A percentile compares a stretch with the other conserved stretches of the same genome.
phyloP scores from a whole-genome alignment of 768 basidiomycete species.

The Amylocystis lapponica region DNA sequence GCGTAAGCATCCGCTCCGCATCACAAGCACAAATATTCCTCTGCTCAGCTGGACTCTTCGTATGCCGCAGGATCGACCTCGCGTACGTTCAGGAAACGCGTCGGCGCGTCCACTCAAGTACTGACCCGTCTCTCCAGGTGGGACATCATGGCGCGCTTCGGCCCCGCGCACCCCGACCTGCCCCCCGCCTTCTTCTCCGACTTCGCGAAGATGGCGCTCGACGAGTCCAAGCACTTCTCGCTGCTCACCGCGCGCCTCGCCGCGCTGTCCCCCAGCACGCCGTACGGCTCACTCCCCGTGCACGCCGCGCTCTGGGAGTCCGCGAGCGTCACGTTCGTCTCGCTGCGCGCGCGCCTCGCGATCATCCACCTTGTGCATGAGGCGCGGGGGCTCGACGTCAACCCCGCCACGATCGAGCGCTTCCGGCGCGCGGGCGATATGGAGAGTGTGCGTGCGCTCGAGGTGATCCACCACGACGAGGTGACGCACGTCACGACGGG shows the following conservation, averaged over 20 bases:
- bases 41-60: too few species aligned
- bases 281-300: slow-evolving; percentile 66
- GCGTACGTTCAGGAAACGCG: slow-evolving; percentile 39
- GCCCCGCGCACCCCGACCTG: slow-evolving; percentile 48
- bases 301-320: slow-evolving; percentile 81
- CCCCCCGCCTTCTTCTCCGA: slow-evolving; percentile 76
- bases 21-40: neutral
- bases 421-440: slow-evolving; percentile 61
- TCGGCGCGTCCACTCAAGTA: neutral
- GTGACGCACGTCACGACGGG: slow-evolving; percentile 78
- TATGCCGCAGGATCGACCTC: slow-evolving; percentile 64
- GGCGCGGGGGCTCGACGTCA: slow-evolving; percentile 79
- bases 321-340: slow-evolving; percentile 58
- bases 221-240: slow-evolving; percentile 84
- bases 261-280: slow-evolving; percentile 55
- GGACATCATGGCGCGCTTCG: slow-evolving; percentile 81
- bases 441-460: slow-evolving; percentile 62
- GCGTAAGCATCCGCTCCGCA: slow-evolving; percentile 49
- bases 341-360: slow-evolving; percentile 65
- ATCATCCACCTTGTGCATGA: slow-evolving; percentile 87
- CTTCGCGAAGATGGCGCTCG: slow-evolving; percentile 79
- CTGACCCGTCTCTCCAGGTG: slow-evolving; percentile 43
- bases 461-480: slow-evolving; percentile 77
- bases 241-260: slow-evolving; percentile 58
- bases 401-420: slow-evolving; percentile 71